Percentiles rank a stretch among this genome's conserved stretches.
Conservation (phyloP, 2,329 filamentous ascomycete genomes). For the Paracamarosporium sp. region DNA sequence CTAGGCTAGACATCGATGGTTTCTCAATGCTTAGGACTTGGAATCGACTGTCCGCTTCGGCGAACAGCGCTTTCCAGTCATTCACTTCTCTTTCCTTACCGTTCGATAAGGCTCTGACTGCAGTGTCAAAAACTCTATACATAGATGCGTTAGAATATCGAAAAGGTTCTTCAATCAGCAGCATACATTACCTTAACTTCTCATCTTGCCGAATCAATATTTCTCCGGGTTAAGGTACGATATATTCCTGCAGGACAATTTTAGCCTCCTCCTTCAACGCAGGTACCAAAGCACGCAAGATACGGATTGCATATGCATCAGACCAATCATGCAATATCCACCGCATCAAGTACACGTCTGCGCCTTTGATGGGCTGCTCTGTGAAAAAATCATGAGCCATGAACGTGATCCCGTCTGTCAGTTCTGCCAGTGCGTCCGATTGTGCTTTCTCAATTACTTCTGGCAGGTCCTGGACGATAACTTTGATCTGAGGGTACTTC, state of each 20-base stretch:
- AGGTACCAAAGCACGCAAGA: slow-evolving; percentile 11
- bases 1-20: not conserved
- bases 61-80: slow-evolving; percentile 53
- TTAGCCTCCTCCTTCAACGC: slow-evolving; percentile 4
- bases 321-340: slow-evolving; percentile 63
- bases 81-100: slow-evolving; percentile 52
- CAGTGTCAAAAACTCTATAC: slow-evolving; percentile 34
- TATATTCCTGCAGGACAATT: slow-evolving; percentile 10
- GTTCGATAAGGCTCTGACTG: slow-evolving; percentile 57
- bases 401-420: slow-evolving; percentile 2
- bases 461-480: slow-evolving; percentile 9
- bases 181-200: not conserved
- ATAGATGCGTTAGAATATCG: too few relatives aligned
- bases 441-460: not conserved
- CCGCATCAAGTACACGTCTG: slow-evolving; percentile 59
- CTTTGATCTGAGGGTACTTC: not conserved
- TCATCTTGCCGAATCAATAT: not conserved
- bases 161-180: not conserved
- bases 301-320: slow-evolving; percentile 12
- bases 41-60: slow-evolving; percentile 50
- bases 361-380: slow-evolving; percentile 8
- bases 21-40: slow-evolving; percentile 27
- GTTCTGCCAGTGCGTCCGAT: not conserved
- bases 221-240: slow-evolving; percentile 5
- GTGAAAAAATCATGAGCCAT: slow-evolving; percentile 14